Percentiles rank a stretch among this genome's conserved stretches.
These are phyloP conservation scores for Chlamydomonas sphaeroides DNA, from an alignment of 139 green algal genomes.

Conservation along the genomic window DNA sequence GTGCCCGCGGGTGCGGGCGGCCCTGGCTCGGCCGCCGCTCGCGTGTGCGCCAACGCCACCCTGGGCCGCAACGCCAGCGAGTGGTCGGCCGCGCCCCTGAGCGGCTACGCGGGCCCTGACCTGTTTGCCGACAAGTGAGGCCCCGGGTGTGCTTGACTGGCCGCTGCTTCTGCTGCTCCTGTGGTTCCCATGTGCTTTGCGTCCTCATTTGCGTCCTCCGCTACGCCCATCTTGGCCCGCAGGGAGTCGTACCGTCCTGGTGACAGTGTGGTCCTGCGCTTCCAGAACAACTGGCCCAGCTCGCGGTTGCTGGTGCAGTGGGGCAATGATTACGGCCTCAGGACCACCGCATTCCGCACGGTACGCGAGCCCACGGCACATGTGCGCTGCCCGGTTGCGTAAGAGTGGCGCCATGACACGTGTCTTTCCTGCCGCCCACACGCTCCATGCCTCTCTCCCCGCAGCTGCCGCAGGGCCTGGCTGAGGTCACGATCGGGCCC, in stretches of 20 bases:
- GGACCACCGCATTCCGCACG: not conserved
- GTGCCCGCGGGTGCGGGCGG: not conserved
- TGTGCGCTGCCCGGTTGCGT: no score
- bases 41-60: not conserved
- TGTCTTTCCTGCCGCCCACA: no score
- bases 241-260: no score
- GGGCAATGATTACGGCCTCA: slow-evolving; percentile 33
- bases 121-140: slow-evolving; percentile 35
- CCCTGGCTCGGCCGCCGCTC: no score
- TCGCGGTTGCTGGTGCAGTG: slow-evolving; percentile 46
- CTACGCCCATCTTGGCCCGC: no score
- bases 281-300: slow-evolving; percentile 52
- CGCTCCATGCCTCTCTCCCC: not conserved
- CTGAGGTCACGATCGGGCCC: slow-evolving; percentile 4
- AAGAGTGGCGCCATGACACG: no score
- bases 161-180: no score
- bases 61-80: slow-evolving; percentile 43
- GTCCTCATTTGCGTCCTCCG: no score
- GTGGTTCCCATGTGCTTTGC: no score
- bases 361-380: no score
- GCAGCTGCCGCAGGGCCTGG: not conserved
- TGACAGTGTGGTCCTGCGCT: not conserved
- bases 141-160: no score
- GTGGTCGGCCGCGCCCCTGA: slow-evolving; percentile 39
- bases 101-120: not conserved